These are phyloP conservation scores for Morella rubra DNA, from an alignment of 306 rosid genomes.

Conservation along the genomic window DNA sequence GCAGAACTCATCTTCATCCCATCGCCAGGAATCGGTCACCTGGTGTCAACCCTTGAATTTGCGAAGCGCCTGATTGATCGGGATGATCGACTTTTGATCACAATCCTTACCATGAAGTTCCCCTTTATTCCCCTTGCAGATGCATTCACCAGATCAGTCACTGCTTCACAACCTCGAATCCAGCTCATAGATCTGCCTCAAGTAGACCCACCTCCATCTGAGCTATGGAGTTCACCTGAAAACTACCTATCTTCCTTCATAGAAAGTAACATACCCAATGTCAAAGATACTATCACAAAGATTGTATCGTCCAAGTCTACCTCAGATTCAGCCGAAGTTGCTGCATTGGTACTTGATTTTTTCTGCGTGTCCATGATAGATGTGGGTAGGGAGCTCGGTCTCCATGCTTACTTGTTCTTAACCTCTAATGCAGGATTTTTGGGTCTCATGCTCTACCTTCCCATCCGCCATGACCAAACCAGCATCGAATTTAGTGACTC, in stretches of 20 bases:
- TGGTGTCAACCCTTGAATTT: conserved; percentile 24
- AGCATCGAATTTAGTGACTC: conserved; percentile 32
- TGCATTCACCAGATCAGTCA: conserved; percentile 39
- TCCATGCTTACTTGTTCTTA: conserved; percentile 48
- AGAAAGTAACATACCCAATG: conserved; percentile 28
- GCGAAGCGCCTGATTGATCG: conserved; percentile 35
- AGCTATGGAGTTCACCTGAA: conserved; percentile 25
- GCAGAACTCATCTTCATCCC: conserved; percentile 42
- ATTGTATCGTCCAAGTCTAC: conserved; percentile 23
- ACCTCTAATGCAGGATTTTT: conserved; percentile 46
- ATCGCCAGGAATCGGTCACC: conserved; percentile 29
- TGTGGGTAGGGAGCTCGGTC: conserved; percentile 44
- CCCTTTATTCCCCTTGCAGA: conserved; percentile 23
- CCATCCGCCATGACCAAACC: conserved; percentile 19
- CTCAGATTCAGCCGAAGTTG: conserved; percentile 24
- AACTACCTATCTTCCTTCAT: conserved; percentile 25
- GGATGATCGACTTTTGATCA: conserved; percentile 38
- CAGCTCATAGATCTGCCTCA: conserved; percentile 47
- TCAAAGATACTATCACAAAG: conserved; percentile 16
- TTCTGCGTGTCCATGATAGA: conserved; percentile 48
- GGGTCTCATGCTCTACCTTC: conserved; percentile 35
- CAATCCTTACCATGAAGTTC: conserved; percentile 40
- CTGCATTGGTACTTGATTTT: conserved; percentile 51
- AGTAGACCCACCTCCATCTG: conserved; percentile 36
- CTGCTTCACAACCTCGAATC: conserved; percentile 40